Base-by-base conservation (phyloP, 2,329 filamentous ascomycete species). In the Colletotrichum ledebouriae region DNA sequence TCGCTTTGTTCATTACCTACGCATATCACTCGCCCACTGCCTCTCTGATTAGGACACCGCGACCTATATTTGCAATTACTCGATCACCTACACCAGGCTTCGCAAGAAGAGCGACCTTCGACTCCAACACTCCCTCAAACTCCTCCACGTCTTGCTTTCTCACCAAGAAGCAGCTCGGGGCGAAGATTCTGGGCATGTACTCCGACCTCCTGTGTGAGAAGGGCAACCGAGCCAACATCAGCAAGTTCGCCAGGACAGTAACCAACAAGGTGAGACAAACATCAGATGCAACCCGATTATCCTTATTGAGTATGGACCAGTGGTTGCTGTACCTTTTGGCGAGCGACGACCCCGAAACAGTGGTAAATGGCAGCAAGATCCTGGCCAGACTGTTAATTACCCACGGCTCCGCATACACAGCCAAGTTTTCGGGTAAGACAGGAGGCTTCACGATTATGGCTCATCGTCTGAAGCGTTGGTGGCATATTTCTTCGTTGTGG, bases 1-100 rank as follows among this genome's bases (percentile, higher is more conserved):
- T 99, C 49, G 93, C 96, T 2, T 85, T 98, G 22, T 98, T 97
- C 76, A 92, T 99, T 71, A 98, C 95, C 0, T 99, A 96, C 77
- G 91, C 94, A 6, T 88, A 98, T 70, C 94, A 98, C 75, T 81
- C 84, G 1, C 81, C 85, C 0, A 73, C 82, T 0, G 78, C 76
- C 12, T 86, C 86, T 2, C 73, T 82, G 22, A 78, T 85, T 10
- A 83, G 88, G 53, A 88, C 85, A 2, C 85, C 87, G 0, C 86
- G 82, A 70, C 77, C 84, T 11, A 70, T 75, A 3, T 81, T 82
- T 1, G 73, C 77, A 3, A 67, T 75, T 42, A 81, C 79, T 13
- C 75, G 82, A 47, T 79, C 82, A 1, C 80, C 76, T 29, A 85
- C 83, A 0, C 80, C 81, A 9, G 74, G 76, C 34, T 73, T 79